phyloP scores from a whole-genome alignment of 352 stramenopile genomes.

The Pythium plurisporium region DNA sequence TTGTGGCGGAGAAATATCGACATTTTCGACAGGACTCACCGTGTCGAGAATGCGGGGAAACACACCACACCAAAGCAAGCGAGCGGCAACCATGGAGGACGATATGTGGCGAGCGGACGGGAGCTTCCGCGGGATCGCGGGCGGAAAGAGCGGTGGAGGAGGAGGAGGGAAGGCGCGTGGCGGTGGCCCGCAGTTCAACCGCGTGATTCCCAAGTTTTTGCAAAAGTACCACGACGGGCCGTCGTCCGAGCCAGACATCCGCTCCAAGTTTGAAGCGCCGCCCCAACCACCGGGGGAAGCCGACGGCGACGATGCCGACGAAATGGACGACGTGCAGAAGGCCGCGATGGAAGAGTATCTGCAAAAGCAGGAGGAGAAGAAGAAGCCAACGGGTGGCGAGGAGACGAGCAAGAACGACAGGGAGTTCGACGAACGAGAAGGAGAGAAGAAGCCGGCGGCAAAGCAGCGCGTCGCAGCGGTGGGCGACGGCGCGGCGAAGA shows the following conservation, averaged over 20 bases:
- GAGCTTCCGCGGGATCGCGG: conserved; percentile 56
- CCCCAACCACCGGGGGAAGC: conserved; percentile 31
- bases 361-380: conserved; percentile 43
- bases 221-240: conserved; percentile 54
- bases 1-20: conserved; percentile 1
- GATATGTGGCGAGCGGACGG: conserved; percentile 68
- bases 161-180: conserved; percentile 23
- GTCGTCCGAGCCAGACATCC: conserved; percentile 45
- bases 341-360: conserved; percentile 72
- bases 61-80: not conserved
- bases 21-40: not conserved
- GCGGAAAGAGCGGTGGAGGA: conserved; percentile 7
- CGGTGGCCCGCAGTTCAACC: conserved; percentile 68
- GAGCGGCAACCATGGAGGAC: conserved; percentile 49
- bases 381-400: conserved; percentile 17
- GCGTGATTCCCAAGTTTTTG: conserved; percentile 82
- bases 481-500: conserved; percentile 8
- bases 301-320: conserved; percentile 54
- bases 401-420: not conserved
- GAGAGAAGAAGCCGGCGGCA: conserved; percentile 24
- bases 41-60: not conserved
- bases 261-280: conserved; percentile 62
- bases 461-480: conserved; percentile 45
- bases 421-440: no score
- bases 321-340: conserved; percentile 79